Evolutionary conservation across 2,329 filamentous ascomycete species (phyloP).

Genomic region (Mycosphaerella sp.): DNA sequence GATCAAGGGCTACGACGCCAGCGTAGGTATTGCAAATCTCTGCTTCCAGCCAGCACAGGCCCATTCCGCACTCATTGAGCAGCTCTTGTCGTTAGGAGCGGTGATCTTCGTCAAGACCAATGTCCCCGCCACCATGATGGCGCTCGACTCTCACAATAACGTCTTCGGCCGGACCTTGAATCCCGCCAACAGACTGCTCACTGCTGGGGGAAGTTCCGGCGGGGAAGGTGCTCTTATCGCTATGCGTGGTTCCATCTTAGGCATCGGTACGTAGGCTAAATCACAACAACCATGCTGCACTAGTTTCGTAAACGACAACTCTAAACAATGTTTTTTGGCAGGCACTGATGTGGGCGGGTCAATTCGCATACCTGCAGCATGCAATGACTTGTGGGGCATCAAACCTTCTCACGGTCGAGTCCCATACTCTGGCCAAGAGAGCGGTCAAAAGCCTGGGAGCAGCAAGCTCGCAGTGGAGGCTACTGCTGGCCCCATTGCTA

Average conservation of each 20-base stretch:
- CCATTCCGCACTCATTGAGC: constrained; percentile 44
- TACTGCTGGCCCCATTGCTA: constrained; percentile 43
- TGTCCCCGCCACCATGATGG: constrained; percentile 44
- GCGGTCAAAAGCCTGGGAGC: constrained; percentile 42
- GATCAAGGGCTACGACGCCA: constrained; percentile 33
- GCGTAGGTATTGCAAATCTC: constrained; percentile 39
- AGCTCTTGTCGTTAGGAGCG: constrained; percentile 43
- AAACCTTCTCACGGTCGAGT: constrained; percentile 44
- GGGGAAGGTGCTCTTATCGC: constrained; percentile 49
- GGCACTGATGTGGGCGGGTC: constrained; percentile 48
- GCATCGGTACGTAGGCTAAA: constrained; percentile 39
- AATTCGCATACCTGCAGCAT: constrained; percentile 47
- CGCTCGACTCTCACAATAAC: constrained; percentile 49
- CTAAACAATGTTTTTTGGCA: constrained; percentile 8
- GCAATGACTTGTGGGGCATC: constrained; percentile 45
- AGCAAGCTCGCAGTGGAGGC: constrained; percentile 41
- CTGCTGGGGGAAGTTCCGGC: constrained; percentile 48
- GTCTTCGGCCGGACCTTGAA: constrained; percentile 46
- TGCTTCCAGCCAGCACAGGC: constrained; percentile 47
- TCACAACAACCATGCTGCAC: neutral
- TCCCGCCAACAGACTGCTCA: constrained; percentile 43
- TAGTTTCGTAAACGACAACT: neutral
- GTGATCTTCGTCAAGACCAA: constrained; percentile 50
- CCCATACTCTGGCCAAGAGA: constrained; percentile 48
- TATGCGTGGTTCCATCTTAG: constrained; percentile 44